phyloP scores from a whole-genome alignment of 78 protist species.

The Polysphondylium violaceum region DNA sequence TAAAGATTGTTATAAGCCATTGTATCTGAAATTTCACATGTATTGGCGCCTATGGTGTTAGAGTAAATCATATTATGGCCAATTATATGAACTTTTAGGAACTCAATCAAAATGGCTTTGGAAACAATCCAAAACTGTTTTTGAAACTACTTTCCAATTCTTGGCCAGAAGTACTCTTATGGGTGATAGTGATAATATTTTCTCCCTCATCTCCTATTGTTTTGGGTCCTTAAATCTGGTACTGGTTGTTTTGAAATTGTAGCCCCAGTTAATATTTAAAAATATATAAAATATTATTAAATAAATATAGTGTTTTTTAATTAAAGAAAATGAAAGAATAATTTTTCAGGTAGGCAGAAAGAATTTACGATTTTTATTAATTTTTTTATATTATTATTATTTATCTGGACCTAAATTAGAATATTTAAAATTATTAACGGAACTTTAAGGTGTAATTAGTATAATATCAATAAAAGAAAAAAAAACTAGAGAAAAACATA shows the following conservation, averaged over 20 bases:
- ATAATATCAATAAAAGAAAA: too few species aligned
- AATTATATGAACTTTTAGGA: constrained; percentile 92
- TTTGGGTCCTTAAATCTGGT: constrained; percentile 61
- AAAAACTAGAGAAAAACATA: too few species aligned
- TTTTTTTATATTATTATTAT: background rate
- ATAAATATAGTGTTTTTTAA: background rate
- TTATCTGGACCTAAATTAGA: too few species aligned
- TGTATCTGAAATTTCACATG: constrained; percentile 85
- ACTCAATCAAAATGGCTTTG: constrained; percentile 56
- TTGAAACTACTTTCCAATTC: constrained; percentile 64
- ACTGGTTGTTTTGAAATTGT: constrained; percentile 55
- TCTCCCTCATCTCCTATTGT: constrained; percentile 72
- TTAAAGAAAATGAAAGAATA: background rate
- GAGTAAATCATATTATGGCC: constrained; percentile 93
- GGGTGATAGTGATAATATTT: constrained; percentile 26
- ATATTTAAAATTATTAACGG: too few species aligned
- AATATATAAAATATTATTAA: background rate
- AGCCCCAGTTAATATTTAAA: constrained; percentile 25
- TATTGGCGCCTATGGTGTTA: constrained; percentile 97
- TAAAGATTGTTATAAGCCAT: constrained; percentile 92
- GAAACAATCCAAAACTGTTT: constrained; percentile 60
- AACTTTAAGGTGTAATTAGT: too few species aligned
- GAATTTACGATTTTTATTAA: too few species aligned
- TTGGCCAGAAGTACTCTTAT: constrained; percentile 17
- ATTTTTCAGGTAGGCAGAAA: background rate